These are phyloP conservation scores for Eleusine indica DNA, from an alignment of 176 grass and related monocot genomes.

Conservation along the genomic window DNA sequence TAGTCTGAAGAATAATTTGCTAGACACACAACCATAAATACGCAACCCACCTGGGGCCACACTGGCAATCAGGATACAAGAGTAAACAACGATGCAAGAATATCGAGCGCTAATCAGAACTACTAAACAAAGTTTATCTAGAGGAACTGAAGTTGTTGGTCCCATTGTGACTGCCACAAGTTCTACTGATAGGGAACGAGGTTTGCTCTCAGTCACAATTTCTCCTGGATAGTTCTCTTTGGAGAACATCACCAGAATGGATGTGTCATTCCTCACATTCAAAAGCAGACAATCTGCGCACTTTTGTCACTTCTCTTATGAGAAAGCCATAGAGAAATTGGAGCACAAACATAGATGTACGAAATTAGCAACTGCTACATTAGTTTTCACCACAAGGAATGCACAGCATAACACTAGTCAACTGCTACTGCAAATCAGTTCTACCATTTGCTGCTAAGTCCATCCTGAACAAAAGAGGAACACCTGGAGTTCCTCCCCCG, in stretches of 20 bases:
- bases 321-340: neutral
- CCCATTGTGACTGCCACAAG: neutral
- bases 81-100: neutral
- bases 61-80: neutral
- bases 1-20: neutral
- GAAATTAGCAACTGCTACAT: conserved; percentile 23
- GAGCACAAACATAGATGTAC: neutral
- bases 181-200: neutral
- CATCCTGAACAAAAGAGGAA: conserved; percentile 25
- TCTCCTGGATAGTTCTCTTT: neutral
- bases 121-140: neutral
- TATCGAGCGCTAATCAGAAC: neutral
- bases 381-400: conserved; percentile 13
- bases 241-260: neutral
- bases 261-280: neutral
- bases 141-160: neutral
- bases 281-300: neutral
- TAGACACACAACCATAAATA: neutral
- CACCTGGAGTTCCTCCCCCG: neutral
- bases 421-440: conserved; percentile 29
- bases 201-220: neutral
- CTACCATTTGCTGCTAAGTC: conserved; percentile 35
- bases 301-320: neutral
- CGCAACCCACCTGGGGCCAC: neutral
- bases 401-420: conserved; percentile 14